These are phyloP conservation scores for Pythium pectinolyticum DNA, from an alignment of 352 stramenopile genomes.

Conservation along the genomic window DNA sequence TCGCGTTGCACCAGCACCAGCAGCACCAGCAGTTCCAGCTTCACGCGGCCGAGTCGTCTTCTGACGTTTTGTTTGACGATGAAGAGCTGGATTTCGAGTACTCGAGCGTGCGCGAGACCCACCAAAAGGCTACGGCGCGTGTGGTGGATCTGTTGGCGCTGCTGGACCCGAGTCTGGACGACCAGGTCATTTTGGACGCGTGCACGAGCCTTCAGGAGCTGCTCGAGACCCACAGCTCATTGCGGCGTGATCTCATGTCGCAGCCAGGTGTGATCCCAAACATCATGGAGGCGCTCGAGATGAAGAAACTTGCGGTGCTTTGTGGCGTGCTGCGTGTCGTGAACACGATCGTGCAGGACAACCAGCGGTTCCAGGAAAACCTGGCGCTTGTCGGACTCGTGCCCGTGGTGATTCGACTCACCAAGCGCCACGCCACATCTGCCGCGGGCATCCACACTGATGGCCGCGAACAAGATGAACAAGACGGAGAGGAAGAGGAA, in stretches of 20 bases:
- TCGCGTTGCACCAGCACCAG: too few relatives aligned
- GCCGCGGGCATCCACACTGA: too few relatives aligned
- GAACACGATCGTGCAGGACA: slow-evolving; percentile 90
- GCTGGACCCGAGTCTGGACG: slow-evolving; percentile 84
- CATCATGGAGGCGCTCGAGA: slow-evolving; percentile 92
- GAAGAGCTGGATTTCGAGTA: slow-evolving; percentile 85
- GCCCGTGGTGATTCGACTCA: slow-evolving; percentile 90
- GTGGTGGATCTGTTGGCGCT: slow-evolving; percentile 77
- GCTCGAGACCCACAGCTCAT: slow-evolving; percentile 70
- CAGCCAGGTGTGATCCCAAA: slow-evolving; percentile 90
- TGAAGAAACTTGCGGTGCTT: slow-evolving; percentile 88
- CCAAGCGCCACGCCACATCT: slow-evolving; percentile 45
- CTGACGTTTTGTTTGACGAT: slow-evolving; percentile 78
- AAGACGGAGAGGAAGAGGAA: slow-evolving; percentile 1
- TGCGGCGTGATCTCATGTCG: slow-evolving; percentile 85
- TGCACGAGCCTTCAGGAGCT: slow-evolving; percentile 70
- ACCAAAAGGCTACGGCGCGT: slow-evolving; percentile 73
- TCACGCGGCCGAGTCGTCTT: slow-evolving; percentile 15
- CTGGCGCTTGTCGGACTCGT: slow-evolving; percentile 89
- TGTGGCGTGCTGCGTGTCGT: slow-evolving; percentile 85
- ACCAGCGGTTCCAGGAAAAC: slow-evolving; percentile 90
- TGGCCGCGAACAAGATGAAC: too few relatives aligned
- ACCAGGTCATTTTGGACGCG: slow-evolving; percentile 82
- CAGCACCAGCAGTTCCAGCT: too few relatives aligned
- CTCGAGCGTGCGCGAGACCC: slow-evolving; percentile 62